Evolutionary conservation across 495 filamentous ascomycete species (phyloP).

Genomic region (Copromyces sp.): DNA sequence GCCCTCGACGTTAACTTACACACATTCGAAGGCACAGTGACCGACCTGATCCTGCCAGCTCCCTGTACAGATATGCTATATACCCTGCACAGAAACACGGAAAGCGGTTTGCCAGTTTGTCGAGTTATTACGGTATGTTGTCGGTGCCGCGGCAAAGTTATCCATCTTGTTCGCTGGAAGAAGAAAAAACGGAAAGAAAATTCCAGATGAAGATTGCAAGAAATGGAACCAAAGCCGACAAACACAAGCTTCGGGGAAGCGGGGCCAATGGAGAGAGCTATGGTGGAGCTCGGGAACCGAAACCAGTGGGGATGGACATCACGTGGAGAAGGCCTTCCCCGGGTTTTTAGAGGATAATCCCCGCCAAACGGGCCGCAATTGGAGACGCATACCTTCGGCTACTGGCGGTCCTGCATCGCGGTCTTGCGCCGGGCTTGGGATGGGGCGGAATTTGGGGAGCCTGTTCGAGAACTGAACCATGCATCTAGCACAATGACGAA

Average conservation of each 20-base stretch:
- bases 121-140: too few relatives aligned
- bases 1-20: too few relatives aligned
- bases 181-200: background rate
- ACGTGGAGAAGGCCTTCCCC: background rate
- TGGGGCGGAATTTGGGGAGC: constrained; percentile 9
- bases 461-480: background rate
- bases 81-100: too few relatives aligned
- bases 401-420: constrained; percentile 2
- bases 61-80: too few relatives aligned
- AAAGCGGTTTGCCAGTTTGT: too few relatives aligned
- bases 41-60: too few relatives aligned
- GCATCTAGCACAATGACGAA: background rate
- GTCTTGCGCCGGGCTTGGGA: background rate
- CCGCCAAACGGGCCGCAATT: background rate
- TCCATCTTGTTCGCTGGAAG: background rate
- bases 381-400: constrained; percentile 8
- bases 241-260: background rate
- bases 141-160: background rate
- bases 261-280: background rate
- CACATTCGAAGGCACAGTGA: too few relatives aligned
- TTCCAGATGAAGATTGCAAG: background rate
- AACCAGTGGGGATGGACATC: background rate
- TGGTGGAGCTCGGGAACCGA: background rate
- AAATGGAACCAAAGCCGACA: background rate
- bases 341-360: background rate